A percentile compares a stretch with the other conserved stretches of the same genome.
These are phyloP conservation scores for Trypanosoma mega DNA, from an alignment of 208 protist species.

Conservation along the genomic window DNA sequence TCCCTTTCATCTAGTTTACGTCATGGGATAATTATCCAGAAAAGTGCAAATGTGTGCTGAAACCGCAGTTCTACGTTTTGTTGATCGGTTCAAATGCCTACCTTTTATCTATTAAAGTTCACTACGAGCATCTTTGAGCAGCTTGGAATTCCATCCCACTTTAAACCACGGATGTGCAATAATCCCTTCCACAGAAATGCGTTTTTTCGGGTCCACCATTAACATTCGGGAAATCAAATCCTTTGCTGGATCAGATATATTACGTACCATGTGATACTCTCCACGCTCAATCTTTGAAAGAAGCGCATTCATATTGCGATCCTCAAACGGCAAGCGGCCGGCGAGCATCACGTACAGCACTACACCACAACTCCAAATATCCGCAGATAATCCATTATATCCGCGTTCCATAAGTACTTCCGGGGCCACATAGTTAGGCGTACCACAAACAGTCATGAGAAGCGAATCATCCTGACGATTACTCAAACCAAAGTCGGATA, in stretches of 20 bases:
- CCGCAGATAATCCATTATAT: constrained; percentile 82
- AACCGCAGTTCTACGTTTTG: too few relatives aligned
- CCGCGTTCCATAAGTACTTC: constrained; percentile 61
- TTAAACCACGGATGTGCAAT: constrained; percentile 51
- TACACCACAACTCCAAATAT: constrained; percentile 92
- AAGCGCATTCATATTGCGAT: constrained; percentile 32
- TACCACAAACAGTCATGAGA: constrained; percentile 52
- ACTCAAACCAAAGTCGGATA: constrained; percentile 48
- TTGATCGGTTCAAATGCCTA: too few relatives aligned
- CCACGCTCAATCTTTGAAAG: constrained; percentile 41
- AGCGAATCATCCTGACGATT: constrained; percentile 25
- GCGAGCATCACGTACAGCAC: constrained; percentile 88
- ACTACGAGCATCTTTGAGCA: not conserved
- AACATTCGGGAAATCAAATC: constrained; percentile 51
- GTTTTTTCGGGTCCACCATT: constrained; percentile 38
- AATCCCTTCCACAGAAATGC: constrained; percentile 38
- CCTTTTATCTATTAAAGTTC: not conserved
- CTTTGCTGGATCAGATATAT: constrained; percentile 30
- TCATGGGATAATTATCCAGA: too few relatives aligned
- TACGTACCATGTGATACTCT: constrained; percentile 39
- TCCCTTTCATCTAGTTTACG: too few relatives aligned
- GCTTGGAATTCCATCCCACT: constrained; percentile 21
- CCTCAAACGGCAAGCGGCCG: constrained; percentile 71
- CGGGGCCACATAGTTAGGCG: constrained; percentile 67
- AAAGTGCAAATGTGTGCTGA: too few relatives aligned